Evolutionary conservation across 805 yeast genomes (phyloP).

Genomic region (Candida glaebosa): DNA sequence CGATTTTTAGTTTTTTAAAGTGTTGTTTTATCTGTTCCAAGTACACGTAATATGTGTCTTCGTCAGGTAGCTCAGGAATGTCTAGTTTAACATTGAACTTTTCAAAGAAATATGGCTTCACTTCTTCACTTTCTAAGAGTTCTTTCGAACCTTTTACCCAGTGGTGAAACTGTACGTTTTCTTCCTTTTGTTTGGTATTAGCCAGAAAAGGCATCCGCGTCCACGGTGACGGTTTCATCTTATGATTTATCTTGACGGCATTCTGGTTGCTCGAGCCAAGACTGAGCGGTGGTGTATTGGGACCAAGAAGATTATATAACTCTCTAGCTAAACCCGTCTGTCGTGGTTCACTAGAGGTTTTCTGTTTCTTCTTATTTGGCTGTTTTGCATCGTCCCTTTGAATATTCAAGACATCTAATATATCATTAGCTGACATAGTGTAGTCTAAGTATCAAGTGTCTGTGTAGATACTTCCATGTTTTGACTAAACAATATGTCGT

Average conservation of each 20-base stretch:
- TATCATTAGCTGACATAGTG: conserved; percentile 46
- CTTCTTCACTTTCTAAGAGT: conserved; percentile 27
- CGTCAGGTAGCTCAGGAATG: conserved; percentile 63
- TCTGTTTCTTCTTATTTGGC: conserved; percentile 42
- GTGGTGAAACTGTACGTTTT: conserved; percentile 54
- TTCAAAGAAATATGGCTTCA: conserved; percentile 60
- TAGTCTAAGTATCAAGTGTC: background rate
- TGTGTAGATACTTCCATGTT: too few species aligned
- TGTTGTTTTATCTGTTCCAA: conserved; percentile 40
- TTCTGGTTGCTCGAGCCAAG: conserved; percentile 29
- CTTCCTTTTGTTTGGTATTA: conserved; percentile 50
- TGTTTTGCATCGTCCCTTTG: conserved; percentile 44
- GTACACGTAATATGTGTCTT: conserved; percentile 53
- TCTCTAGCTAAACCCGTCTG: conserved; percentile 84
- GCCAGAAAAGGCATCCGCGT: conserved; percentile 56
- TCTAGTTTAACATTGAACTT: conserved; percentile 68
- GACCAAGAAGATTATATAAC: conserved; percentile 81
- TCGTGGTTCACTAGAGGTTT: conserved; percentile 20
- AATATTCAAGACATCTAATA: conserved; percentile 73
- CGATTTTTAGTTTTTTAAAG: conserved; percentile 15
- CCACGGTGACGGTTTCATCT: conserved; percentile 82
- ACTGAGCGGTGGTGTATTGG: conserved; percentile 80
- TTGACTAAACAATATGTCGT: too few species aligned
- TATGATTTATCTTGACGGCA: conserved; percentile 63
- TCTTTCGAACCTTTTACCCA: conserved; percentile 82